Evolutionary conservation across 805 yeast species (phyloP), one percentile per base, ranked within the genome.

Genomic region (Saccharomycopsis fodiens): DNA sequence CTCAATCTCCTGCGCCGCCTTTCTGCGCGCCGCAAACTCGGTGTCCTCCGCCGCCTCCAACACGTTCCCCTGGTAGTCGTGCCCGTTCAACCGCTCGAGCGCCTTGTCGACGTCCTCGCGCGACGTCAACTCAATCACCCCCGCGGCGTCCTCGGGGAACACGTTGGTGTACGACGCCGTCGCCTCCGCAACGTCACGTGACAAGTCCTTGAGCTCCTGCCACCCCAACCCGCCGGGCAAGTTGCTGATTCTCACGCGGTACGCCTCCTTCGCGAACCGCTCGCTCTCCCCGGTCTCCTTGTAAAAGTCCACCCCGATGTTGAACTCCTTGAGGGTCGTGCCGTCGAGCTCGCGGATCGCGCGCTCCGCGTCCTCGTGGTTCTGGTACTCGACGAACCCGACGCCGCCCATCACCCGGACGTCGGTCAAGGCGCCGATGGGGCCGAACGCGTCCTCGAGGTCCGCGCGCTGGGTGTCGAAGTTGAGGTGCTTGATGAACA

Each of bases 161-260:
- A 47, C 45, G 22, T 47, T 48, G 13, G 47, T 47, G 29, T 31
- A 50, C 20, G 40, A 47, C 4, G 51, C 46, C 22, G 35, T 36
- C 69, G 60, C 68, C 65, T 56, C 70, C 69, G 54, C 46, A 2
- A 44, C 42, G 36, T 83, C 88, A 62, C 95, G 76, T 54, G 87
- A 87, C 60, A 85, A 78, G 69, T 91, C 97, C 70, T 88, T 85
- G 60, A 85, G 74, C 58, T 83, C 91, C 72, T 85, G 93, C 94
- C 94, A 85, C 42, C 86, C 79, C 47, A 85, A 73, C 52, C 81
- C 79, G 55, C 80, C 83, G 55, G 89, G 89, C 59, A 85, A 70
- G 64, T 78, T 78, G 55, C 76, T 65, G 29, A 84, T 76, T 59
- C 79, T 74, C 50, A 81, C 78, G 71, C 93, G 77, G 68, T 68